Conservation (phyloP, 2,329 filamentous ascomycete genomes). For the Setomelanomma holmii region DNA sequence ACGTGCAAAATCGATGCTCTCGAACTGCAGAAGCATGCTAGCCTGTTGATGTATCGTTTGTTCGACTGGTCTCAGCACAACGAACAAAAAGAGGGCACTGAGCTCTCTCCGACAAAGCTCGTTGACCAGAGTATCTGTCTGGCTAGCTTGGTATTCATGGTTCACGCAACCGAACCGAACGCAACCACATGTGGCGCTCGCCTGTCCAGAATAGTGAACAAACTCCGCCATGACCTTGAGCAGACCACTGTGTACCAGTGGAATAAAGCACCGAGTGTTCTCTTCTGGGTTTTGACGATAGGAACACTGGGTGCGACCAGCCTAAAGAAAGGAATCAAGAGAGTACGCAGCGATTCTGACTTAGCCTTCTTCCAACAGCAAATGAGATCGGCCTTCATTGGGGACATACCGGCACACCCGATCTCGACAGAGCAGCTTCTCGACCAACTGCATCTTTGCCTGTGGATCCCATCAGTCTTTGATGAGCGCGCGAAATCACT, state of each 20-base stretch:
- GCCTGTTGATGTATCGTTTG: constrained; percentile 32
- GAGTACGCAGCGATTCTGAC: neutral
- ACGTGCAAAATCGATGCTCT: constrained; percentile 28
- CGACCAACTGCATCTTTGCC: constrained; percentile 19
- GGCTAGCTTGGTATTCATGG: constrained; percentile 33
- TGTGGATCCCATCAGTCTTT: constrained; percentile 32
- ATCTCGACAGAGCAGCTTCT: constrained; percentile 21
- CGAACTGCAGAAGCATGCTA: constrained; percentile 41
- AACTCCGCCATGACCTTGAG: constrained; percentile 26
- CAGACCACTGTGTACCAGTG: constrained; percentile 23
- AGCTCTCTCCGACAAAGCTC: constrained; percentile 4
- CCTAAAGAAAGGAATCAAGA: constrained; percentile 5
- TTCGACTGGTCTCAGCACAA: constrained; percentile 36
- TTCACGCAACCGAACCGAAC: constrained; percentile 29
- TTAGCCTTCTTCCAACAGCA: constrained; percentile 28
- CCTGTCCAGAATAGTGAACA: constrained; percentile 28
- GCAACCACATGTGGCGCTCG: constrained; percentile 17
- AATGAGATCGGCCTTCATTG: constrained; percentile 17
- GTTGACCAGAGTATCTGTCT: constrained; percentile 37
- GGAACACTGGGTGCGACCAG: constrained; percentile 32
- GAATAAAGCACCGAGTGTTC: constrained; percentile 26
- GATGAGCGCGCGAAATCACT: constrained; percentile 23
- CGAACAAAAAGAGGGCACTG: constrained; percentile 9
- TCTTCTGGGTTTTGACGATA: constrained; percentile 41
- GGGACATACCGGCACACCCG: constrained; percentile 8